phyloP scores from a whole-genome alignment of 305 asterid genomes.

The Fraxinus velutina region DNA sequence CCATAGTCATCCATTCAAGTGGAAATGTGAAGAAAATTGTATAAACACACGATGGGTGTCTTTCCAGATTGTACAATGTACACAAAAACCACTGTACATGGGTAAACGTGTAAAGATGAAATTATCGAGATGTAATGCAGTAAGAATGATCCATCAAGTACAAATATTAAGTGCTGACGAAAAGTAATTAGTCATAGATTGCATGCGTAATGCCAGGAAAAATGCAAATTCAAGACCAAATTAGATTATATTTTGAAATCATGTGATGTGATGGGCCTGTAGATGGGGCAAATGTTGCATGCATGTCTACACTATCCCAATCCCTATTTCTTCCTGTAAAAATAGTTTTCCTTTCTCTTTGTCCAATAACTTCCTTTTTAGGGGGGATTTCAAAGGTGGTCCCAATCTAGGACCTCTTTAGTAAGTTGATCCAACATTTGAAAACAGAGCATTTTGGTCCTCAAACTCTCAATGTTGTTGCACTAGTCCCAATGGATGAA shows the following conservation, averaged over 20 bases:
- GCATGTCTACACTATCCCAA: background rate
- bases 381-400: background rate
- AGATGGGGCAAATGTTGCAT: background rate
- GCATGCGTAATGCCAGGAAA: background rate
- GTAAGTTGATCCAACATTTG: background rate
- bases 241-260: slow-evolving; percentile 10
- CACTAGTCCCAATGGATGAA: background rate
- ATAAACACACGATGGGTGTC: background rate
- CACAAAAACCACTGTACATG: background rate
- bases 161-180: background rate
- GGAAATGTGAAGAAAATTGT: background rate
- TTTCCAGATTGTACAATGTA: background rate
- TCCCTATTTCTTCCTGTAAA: background rate
- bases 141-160: slow-evolving; percentile 6
- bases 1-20: background rate
- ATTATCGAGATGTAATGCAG: background rate
- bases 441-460: background rate
- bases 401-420: background rate
- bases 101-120: background rate
- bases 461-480: background rate
- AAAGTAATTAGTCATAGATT: background rate
- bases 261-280: background rate
- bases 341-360: background rate
- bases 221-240: background rate
- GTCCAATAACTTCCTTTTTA: background rate